Conservation (phyloP, 2,329 filamentous ascomycete genomes). For the Tolypocladium ovalisporum region DNA sequence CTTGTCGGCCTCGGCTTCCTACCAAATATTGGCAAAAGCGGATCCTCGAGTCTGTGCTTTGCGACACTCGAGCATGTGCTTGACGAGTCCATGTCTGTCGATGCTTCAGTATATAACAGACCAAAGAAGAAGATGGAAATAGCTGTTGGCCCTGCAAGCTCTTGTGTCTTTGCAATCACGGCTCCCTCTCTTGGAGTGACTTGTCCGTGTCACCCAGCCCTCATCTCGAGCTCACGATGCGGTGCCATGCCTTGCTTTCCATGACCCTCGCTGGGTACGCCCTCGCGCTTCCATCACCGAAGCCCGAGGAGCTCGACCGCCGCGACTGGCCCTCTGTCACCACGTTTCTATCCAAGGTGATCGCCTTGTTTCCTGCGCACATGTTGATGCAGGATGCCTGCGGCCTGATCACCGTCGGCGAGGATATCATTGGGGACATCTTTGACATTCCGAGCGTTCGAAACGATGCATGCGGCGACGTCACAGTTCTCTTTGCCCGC, state of each 20-base stretch:
- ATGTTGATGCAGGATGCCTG: slow-evolving; percentile 7
- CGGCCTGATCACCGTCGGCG: slow-evolving; percentile 3
- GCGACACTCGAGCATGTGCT: not conserved
- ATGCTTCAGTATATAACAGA: not conserved
- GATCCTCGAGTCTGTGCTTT: not conserved
- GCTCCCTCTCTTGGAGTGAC: not conserved
- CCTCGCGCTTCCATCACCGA: not conserved
- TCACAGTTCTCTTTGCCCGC: slow-evolving; percentile 17
- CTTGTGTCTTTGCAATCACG: not conserved
- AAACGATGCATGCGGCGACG: slow-evolving; percentile 12
- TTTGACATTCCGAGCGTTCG: slow-evolving; percentile 6
- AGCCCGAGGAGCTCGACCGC: not conserved
- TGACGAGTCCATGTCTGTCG: too few relatives aligned
- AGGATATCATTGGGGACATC: slow-evolving; percentile 5
- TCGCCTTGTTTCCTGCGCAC: slow-evolving; percentile 6
- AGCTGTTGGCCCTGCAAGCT: not conserved
- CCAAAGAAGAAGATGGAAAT: not conserved
- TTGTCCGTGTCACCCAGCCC: not conserved
- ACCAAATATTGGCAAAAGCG: not conserved
- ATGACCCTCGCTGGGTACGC: not conserved
- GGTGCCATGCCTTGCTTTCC: not conserved
- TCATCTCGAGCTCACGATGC: not conserved
- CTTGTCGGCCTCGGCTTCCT: not conserved
- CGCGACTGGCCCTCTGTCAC: slow-evolving; percentile 2
- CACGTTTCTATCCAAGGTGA: slow-evolving; percentile 3